Evolutionary conservation across 2,329 filamentous ascomycete species (phyloP), one percentile per base, ranked within the genome.

Genomic region (Penicillium corylophilum): DNA sequence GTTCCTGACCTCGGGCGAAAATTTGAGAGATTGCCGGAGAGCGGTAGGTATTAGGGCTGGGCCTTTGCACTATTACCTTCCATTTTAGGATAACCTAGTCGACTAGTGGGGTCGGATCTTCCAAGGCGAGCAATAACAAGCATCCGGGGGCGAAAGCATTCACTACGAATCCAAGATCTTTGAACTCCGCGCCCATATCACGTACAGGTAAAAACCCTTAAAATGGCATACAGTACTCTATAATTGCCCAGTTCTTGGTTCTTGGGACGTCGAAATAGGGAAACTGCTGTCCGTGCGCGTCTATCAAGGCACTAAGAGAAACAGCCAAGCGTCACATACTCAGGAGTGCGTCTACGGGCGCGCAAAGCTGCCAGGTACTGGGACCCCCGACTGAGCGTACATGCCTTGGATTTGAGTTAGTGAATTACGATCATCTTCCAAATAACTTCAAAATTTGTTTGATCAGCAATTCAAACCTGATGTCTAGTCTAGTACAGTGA

Each of bases 221-320:
- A n/a, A n/a, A n/a, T n/a, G n/a, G n/a, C n/a, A 13, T 5, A 15
- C 13, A 5, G 29, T 33, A 33, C 29, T 12, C 29, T 33, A 33
- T 33, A n/a, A n/a, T n/a, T n/a, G n/a, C n/a, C n/a, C n/a, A n/a
- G n/a, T n/a, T 33, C 8, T 8, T 8, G 26, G 10, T 29, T 8
- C 10, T 29, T 7, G 4, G 23, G 7, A 24, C 23, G 7, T 24
- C 23, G 7, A 29, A 29, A 29, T 16, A n/a, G n/a, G n/a, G n/a
- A 18, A 6, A 35, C 5, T 50, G 49, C 22, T 22, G 31, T 50
- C 53, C 55, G 55, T 60, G 53, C 57, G 48, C 46, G 38, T 44
- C 55, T 56, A 56, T 47, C 48, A n/a, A 41, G 20, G 16, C 35
- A 28, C 43, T 46, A 48, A 13, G 15, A 16, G 13, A 9, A 18